phyloP scores from a whole-genome alignment of 2,329 filamentous ascomycete genomes.

The Madurella mycetomatis region DNA sequence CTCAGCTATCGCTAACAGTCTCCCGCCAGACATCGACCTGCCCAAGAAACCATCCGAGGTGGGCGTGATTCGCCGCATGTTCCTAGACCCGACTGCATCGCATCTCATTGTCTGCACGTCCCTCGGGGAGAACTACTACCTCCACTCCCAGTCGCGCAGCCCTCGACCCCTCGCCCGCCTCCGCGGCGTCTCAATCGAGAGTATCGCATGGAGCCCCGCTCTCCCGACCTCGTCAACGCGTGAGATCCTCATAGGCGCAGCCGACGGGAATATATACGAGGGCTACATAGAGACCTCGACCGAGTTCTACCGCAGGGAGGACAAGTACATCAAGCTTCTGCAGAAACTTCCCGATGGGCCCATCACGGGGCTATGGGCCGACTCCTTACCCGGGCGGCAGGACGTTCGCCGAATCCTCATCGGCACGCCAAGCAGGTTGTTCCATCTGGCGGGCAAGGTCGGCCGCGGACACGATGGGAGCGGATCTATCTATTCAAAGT shows the following conservation, averaged over 20 bases:
- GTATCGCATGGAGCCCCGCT: conserved; percentile 90
- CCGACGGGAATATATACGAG: conserved; percentile 95
- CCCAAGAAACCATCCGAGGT: conserved; percentile 89
- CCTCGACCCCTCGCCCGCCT: conserved; percentile 77
- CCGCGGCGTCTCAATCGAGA: conserved; percentile 82
- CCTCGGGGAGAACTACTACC: conserved; percentile 93
- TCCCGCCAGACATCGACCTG: conserved; percentile 77
- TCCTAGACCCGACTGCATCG: conserved; percentile 93
- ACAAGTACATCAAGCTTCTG: conserved; percentile 82
- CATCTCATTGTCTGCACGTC: conserved; percentile 90
- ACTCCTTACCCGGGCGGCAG: conserved; percentile 59
- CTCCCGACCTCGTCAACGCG: conserved; percentile 88
- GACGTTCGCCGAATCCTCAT: conserved; percentile 76
- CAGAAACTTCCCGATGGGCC: conserved; percentile 79
- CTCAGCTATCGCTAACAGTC: too few species aligned
- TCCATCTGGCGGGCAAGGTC: conserved; percentile 76
- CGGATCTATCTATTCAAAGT: conserved; percentile 75
- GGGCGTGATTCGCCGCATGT: conserved; percentile 90
- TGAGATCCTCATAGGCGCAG: conserved; percentile 85
- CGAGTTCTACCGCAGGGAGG: conserved; percentile 92
- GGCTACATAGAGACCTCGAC: conserved; percentile 89
- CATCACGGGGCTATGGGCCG: conserved; percentile 81
- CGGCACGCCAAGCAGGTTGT: conserved; percentile 70
- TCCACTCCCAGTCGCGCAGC: conserved; percentile 89
- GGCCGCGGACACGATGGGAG: conserved; percentile 73